Conservation (phyloP, 805 yeast species). For the Blastobotrys americana region DNA sequence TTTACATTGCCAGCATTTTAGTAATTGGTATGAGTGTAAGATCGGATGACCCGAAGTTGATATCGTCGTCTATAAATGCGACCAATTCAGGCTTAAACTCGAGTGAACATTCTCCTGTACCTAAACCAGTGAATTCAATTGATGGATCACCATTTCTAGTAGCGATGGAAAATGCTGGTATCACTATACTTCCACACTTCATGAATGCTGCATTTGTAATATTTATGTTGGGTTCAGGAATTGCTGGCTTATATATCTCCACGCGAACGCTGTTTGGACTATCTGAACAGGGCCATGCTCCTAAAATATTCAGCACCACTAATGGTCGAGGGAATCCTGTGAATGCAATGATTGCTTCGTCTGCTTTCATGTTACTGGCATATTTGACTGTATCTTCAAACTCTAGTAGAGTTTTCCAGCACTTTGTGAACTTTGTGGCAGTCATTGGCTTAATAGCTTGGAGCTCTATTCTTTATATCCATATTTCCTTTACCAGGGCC, state of each 20-base stretch:
- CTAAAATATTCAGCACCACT: constrained; percentile 54
- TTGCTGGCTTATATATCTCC: constrained; percentile 55
- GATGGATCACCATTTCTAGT: constrained; percentile 76
- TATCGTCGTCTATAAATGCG: too few relatives aligned
- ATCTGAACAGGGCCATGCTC: constrained; percentile 68
- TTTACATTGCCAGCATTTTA: constrained; percentile 67
- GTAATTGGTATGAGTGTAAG: constrained; percentile 74
- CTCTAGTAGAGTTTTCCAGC: constrained; percentile 33
- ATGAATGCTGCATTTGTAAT: constrained; percentile 74
- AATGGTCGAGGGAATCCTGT: constrained; percentile 65
- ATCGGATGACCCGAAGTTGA: constrained; percentile 53
- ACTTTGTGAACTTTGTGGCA: constrained; percentile 67
- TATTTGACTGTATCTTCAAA: constrained; percentile 49
- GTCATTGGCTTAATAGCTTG: constrained; percentile 70
- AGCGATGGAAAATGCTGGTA: constrained; percentile 60
- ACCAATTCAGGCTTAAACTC: constrained; percentile 49
- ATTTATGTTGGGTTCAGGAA: constrained; percentile 70
- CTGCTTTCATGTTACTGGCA: constrained; percentile 55
- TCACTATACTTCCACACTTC: constrained; percentile 61
- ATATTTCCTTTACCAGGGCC: constrained; percentile 60
- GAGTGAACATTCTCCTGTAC: not conserved
- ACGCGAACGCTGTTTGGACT: constrained; percentile 62
- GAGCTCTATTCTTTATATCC: constrained; percentile 63
- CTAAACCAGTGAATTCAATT: not conserved
- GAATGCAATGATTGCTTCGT: constrained; percentile 42